A percentile compares a stretch with the other conserved stretches of the same genome.
Conservation (phyloP, 768 basidiomycete genomes). For the Mycena venus region DNA sequence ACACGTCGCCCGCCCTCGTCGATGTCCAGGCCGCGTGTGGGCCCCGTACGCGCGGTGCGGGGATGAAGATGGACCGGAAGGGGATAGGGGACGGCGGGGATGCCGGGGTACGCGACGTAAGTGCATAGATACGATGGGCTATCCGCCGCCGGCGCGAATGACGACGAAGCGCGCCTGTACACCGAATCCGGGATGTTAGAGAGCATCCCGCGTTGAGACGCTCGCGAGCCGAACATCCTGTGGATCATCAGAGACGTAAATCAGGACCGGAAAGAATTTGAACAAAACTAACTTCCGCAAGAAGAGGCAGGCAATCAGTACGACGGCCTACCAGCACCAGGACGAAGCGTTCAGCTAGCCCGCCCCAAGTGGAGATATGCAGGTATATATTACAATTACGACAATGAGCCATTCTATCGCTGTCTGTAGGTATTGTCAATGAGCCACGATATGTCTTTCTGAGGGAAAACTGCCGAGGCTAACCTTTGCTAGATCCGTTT, state of each 20-base stretch:
- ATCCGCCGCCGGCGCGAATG: neutral
- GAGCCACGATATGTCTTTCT: neutral
- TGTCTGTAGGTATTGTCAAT: neutral
- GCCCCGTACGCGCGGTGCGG: neutral
- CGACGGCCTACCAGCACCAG: neutral
- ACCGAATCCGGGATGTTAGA: neutral
- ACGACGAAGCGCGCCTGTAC: neutral
- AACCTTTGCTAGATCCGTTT: neutral
- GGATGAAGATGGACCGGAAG: neutral
- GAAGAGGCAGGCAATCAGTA: neutral
- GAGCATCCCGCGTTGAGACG: neutral
- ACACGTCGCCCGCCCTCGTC: neutral
- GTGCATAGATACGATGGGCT: neutral
- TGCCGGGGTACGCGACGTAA: no score
- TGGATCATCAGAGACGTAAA: no score
- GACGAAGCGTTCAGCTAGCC: neutral
- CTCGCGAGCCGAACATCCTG: neutral
- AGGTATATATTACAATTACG: neutral
- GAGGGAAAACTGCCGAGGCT: neutral
- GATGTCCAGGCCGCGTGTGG: neutral
- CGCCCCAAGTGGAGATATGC: neutral
- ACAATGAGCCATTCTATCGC: conserved; percentile 12
- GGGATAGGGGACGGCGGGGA: neutral
- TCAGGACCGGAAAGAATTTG: no score
- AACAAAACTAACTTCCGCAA: conserved; percentile 10